Evolutionary conservation across 352 stramenopile genomes (phyloP).

Genomic region (Phytophthora pistaciae): DNA sequence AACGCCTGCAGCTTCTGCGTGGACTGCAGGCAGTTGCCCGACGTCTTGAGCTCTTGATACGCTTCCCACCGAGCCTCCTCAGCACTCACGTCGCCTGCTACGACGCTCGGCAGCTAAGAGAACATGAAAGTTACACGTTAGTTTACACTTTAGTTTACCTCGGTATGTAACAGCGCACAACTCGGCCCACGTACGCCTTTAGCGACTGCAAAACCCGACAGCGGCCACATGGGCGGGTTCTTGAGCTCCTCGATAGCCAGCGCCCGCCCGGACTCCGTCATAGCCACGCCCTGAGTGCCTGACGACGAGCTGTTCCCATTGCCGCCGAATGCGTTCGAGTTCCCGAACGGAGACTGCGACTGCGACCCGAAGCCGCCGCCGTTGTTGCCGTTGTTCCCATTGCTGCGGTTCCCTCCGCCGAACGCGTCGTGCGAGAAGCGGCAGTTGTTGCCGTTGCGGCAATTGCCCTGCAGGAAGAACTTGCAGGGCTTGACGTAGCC

Average conservation of each 20-base stretch:
- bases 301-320: constrained; percentile 11
- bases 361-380: constrained; percentile 19
- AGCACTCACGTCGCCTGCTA: constrained; percentile 64
- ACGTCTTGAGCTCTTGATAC: constrained; percentile 65
- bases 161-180: not conserved
- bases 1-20: constrained; percentile 52
- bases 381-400: constrained; percentile 11
- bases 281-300: constrained; percentile 14
- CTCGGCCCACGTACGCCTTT: constrained; percentile 57
- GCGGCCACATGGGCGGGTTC: constrained; percentile 58
- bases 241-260: constrained; percentile 71
- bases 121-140: constrained; percentile 7
- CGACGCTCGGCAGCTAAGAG: constrained; percentile 60
- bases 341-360: constrained; percentile 30
- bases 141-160: constrained; percentile 3
- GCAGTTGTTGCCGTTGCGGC: constrained; percentile 75
- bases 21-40: constrained; percentile 50
- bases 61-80: constrained; percentile 74
- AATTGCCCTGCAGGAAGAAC: constrained; percentile 78
- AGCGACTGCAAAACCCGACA: constrained; percentile 71
- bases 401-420: constrained; percentile 2
- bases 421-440: constrained; percentile 64
- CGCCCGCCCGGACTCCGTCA: constrained; percentile 59
- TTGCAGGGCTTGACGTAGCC: constrained; percentile 55
- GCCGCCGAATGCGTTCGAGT: constrained; percentile 1